Conservation (phyloP, 148 eudicot species). For the Arbutus unedo region DNA sequence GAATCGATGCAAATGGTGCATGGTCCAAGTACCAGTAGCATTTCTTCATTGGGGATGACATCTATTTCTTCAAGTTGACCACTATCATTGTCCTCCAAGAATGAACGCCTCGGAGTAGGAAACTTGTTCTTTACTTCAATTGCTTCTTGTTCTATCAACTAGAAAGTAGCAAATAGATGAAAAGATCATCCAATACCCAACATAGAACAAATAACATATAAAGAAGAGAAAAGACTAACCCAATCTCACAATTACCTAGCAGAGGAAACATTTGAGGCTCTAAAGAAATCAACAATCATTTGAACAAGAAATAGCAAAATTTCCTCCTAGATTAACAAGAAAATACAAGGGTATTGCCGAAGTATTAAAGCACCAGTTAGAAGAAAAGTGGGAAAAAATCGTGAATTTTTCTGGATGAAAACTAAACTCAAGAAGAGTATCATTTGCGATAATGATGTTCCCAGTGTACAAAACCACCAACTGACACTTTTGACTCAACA, state of each 20-base stretch:
- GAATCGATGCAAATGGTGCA: neutral
- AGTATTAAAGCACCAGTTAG: neutral
- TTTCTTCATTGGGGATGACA: constrained; percentile 93
- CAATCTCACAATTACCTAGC: neutral
- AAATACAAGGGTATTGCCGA: neutral
- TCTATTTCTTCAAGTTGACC: constrained; percentile 91
- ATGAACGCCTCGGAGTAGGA: constrained; percentile 79
- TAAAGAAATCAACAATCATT: neutral
- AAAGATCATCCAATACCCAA: neutral
- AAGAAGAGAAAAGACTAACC: neutral
- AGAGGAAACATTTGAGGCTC: neutral
- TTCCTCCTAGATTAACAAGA: neutral
- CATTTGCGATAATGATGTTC: neutral
- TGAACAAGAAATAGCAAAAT: neutral
- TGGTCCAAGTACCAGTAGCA: constrained; percentile 61
- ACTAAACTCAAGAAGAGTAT: neutral
- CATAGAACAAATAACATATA: neutral
- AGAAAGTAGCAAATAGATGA: constrained; percentile 13
- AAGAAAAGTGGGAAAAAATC: neutral
- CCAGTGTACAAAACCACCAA: neutral
- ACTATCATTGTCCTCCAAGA: constrained; percentile 72
- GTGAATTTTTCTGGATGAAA: neutral
- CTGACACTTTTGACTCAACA: neutral
- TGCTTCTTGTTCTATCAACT: constrained; percentile 95
- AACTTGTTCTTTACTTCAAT: constrained; percentile 81